Conservation (phyloP, 306 rosid species). For the Elaeagnus macrophylla region DNA sequence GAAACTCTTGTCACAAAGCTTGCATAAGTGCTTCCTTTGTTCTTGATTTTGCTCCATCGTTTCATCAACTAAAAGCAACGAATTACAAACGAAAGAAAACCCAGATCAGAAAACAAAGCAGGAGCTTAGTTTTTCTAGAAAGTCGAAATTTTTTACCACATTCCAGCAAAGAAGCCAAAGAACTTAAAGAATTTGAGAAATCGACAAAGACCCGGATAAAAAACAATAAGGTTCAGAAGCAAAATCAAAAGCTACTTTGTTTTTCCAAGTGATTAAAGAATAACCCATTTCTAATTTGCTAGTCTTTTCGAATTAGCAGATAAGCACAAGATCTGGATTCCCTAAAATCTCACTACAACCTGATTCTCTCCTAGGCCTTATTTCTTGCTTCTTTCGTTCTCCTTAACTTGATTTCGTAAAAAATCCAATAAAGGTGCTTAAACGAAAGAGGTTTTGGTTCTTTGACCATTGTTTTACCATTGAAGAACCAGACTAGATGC, state of each 20-base stretch:
- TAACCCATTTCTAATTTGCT: neutral
- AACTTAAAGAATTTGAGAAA: constrained; percentile 25
- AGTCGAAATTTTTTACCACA: constrained; percentile 8
- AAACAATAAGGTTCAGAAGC: neutral
- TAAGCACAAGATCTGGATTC: constrained; percentile 8
- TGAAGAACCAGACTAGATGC: constrained; percentile 3
- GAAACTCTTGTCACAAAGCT: constrained; percentile 34
- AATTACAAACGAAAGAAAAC: constrained; percentile 3
- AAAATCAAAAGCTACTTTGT: neutral
- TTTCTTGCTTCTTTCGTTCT: constrained; percentile 4
- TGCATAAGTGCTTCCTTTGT: constrained; percentile 25
- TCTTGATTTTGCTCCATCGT: constrained; percentile 31
- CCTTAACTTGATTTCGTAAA: constrained; percentile 2
- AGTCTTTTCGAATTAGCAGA: neutral
- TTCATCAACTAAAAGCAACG: neutral
- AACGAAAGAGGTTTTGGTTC: neutral
- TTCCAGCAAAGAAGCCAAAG: neutral
- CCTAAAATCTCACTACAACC: constrained; percentile 3
- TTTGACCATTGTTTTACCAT: neutral
- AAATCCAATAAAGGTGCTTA: neutral
- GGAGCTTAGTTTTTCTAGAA: constrained; percentile 10
- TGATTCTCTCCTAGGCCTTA: neutral
- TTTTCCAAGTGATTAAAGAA: constrained; percentile 9
- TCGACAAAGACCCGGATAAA: constrained; percentile 20
- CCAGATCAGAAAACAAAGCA: constrained; percentile 19